Conservation (phyloP, 1,284 basidiomycete species). For the Neonothopanus nambi region DNA sequence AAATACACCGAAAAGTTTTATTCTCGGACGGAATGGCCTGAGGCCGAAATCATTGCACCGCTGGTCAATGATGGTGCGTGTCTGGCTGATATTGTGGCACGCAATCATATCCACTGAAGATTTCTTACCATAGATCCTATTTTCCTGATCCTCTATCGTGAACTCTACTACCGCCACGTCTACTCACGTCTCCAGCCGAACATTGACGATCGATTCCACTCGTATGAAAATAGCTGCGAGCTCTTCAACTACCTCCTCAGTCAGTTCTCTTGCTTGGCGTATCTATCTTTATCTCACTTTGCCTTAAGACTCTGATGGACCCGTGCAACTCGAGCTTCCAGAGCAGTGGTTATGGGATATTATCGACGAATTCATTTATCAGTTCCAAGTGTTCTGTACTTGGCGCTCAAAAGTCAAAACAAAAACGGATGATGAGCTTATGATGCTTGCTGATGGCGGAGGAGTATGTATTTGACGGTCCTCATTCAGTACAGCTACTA, state of each 20-base stretch:
- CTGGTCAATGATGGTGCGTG: conserved; percentile 85
- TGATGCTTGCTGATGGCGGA: conserved; percentile 77
- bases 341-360: conserved; percentile 99
- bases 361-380: conserved; percentile 99
- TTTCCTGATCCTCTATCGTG: conserved; percentile 95
- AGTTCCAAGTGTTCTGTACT: conserved; percentile 94
- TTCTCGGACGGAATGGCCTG: conserved; percentile 93
- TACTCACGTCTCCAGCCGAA: conserved; percentile 95
- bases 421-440: conserved; percentile 89
- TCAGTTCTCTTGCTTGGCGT: conserved; percentile 24
- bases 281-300: neutral
- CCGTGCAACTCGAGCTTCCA: conserved; percentile 89
- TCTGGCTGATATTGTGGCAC: neutral
- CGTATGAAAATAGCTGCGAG: conserved; percentile 98
- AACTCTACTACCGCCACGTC: conserved; percentile 92
- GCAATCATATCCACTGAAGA: conserved; percentile 3
- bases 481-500: conserved; percentile 4
- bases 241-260: conserved; percentile 89
- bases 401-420: conserved; percentile 85
- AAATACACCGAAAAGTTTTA: conserved; percentile 96
- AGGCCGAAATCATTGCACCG: conserved; percentile 93
- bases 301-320: conserved; percentile 84
- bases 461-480: conserved; percentile 44
- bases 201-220: conserved; percentile 97
- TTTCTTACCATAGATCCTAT: conserved; percentile 66